phyloP scores from a whole-genome alignment of 2,329 filamentous ascomycete genomes.

The Cephalotrichum gorgonifer region DNA sequence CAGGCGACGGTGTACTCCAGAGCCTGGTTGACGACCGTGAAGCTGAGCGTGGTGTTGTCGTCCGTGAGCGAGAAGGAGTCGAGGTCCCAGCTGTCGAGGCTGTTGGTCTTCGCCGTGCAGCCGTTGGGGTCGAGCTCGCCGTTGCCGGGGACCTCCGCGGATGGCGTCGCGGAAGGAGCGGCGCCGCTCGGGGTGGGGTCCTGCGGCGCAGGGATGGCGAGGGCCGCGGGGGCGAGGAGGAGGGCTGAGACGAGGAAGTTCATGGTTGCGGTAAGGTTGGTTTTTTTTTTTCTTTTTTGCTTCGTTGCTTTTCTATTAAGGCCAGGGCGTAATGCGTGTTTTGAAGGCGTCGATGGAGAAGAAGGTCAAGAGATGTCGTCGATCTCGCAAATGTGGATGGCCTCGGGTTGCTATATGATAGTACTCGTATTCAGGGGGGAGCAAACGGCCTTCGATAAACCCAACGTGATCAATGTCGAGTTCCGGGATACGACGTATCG shows the following conservation, averaged over 20 bases:
- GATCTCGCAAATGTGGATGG: too few relatives aligned
- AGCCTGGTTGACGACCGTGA: neutral
- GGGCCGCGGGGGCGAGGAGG: neutral
- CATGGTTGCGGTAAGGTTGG: neutral
- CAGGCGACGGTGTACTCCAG: neutral
- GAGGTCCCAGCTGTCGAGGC: neutral
- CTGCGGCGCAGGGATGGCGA: neutral
- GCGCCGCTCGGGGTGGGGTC: neutral
- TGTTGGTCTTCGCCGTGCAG: neutral
- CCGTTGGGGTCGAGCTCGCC: neutral
- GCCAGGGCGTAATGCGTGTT: too few relatives aligned
- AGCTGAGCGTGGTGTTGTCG: neutral
- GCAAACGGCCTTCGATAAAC: too few relatives aligned
- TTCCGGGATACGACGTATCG: too few relatives aligned
- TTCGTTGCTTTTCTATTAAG: too few relatives aligned
- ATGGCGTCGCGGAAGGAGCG: neutral
- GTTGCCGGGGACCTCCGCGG: neutral
- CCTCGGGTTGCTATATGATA: too few relatives aligned
- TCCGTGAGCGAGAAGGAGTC: neutral
- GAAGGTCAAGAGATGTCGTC: too few relatives aligned
- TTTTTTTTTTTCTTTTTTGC: too few relatives aligned
- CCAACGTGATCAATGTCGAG: too few relatives aligned
- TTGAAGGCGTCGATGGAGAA: too few relatives aligned
- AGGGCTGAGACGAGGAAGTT: neutral
- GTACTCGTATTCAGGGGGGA: too few relatives aligned